Percentiles rank a stretch among this genome's conserved stretches.
Conservation (phyloP, 2,329 filamentous ascomycete genomes). For the Lachnellula subtilissima region DNA sequence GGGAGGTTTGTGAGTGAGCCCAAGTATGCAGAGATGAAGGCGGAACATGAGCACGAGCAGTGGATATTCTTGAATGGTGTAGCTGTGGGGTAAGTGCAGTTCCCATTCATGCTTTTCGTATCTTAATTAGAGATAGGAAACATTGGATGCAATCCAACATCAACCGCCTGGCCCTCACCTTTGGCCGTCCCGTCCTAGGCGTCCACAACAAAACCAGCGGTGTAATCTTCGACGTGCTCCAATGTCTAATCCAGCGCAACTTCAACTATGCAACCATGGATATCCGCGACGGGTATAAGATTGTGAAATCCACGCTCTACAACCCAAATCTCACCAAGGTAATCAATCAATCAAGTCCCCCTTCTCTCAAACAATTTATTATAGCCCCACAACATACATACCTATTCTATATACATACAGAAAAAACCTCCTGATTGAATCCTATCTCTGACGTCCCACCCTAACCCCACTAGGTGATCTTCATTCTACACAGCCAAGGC, state of each 20-base stretch:
- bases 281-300: slow-evolving; percentile 55
- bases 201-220: slow-evolving; percentile 72
- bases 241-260: slow-evolving; percentile 73
- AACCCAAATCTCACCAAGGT: slow-evolving; percentile 61
- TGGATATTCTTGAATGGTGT: slow-evolving; percentile 82
- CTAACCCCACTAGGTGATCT: slow-evolving; percentile 35
- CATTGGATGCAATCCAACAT: slow-evolving; percentile 68
- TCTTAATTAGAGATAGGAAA: slow-evolving; percentile 34
- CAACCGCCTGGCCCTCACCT: slow-evolving; percentile 66
- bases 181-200: slow-evolving; percentile 64
- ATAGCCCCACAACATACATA: too few species aligned
- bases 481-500: slow-evolving; percentile 74
- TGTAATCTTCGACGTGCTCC: slow-evolving; percentile 69
- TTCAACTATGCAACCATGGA: slow-evolving; percentile 68
- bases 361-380: too few species aligned
- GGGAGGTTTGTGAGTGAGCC: slow-evolving; percentile 48
- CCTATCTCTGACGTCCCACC: too few species aligned
- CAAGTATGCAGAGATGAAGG: slow-evolving; percentile 45
- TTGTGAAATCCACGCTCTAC: slow-evolving; percentile 60
- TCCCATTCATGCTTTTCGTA: background rate
- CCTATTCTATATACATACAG: too few species aligned
- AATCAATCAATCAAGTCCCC: too few species aligned
- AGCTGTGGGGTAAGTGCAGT: slow-evolving; percentile 48
- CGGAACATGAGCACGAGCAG: slow-evolving; percentile 54
- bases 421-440: too few species aligned